A percentile compares a stretch with the other conserved stretches of the same genome.
Evolutionary conservation across 202 grass and related monocot species (phyloP).

Genomic region (Bolboschoenoplectus hybrid): DNA sequence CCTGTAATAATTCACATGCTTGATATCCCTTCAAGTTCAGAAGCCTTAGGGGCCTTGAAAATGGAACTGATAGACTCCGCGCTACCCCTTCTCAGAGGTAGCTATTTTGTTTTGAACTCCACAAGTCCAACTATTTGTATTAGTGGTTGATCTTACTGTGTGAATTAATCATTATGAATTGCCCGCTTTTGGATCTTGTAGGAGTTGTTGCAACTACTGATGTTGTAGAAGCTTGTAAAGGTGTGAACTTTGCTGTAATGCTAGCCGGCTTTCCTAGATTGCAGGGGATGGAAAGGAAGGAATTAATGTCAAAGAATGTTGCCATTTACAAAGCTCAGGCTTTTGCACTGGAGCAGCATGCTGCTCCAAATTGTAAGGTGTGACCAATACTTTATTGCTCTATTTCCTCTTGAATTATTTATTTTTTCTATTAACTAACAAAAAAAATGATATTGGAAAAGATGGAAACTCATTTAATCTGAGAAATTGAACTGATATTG

Average conservation of each 20-base stretch:
- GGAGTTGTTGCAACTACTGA: slow-evolving; percentile 65
- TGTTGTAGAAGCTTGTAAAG: slow-evolving; percentile 56
- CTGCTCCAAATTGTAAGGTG: slow-evolving; percentile 82
- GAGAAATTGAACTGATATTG: neutral
- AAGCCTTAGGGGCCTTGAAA: slow-evolving; percentile 52
- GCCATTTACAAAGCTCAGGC: slow-evolving; percentile 70
- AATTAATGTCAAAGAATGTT: slow-evolving; percentile 69
- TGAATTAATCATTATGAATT: neutral
- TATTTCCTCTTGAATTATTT: neutral
- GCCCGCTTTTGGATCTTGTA: slow-evolving; percentile 32
- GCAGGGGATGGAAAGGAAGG: slow-evolving; percentile 78
- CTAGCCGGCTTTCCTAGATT: slow-evolving; percentile 60
- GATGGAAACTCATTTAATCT: neutral
- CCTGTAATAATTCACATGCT: slow-evolving; percentile 71
- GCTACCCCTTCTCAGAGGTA: slow-evolving; percentile 67
- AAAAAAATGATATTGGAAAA: slow-evolving; percentile 1
- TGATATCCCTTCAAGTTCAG: slow-evolving; percentile 31
- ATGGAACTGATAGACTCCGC: slow-evolving; percentile 67
- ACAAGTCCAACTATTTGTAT: slow-evolving; percentile 5
- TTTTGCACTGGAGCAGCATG: slow-evolving; percentile 56
- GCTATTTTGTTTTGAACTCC: neutral
- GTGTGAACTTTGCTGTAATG: slow-evolving; percentile 62
- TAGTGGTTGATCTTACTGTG: neutral
- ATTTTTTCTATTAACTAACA: neutral
- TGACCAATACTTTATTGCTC: slow-evolving; percentile 13